Conservation (phyloP, 768 basidiomycete genomes). For the Suillus alpinus region DNA sequence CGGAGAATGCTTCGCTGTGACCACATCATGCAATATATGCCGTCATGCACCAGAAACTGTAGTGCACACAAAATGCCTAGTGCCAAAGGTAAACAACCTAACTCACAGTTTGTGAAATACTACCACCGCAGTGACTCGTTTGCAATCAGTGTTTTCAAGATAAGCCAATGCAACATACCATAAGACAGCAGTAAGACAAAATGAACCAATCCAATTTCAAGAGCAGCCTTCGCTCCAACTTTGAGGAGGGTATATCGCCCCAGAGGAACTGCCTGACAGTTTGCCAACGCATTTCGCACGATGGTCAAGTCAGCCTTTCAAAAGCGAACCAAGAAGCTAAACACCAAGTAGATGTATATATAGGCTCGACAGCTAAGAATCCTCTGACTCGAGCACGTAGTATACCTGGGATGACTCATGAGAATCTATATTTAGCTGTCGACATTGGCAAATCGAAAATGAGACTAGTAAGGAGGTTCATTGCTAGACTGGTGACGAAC, state of each 20-base stretch:
- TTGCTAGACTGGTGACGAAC: neutral
- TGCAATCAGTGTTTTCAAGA: constrained; percentile 5
- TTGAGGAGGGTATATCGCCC: constrained; percentile 37
- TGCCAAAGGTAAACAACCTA: neutral
- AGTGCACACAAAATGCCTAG: neutral
- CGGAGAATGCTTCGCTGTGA: neutral
- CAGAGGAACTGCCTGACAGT: constrained; percentile 28
- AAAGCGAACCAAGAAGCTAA: neutral
- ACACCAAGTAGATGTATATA: too few species aligned
- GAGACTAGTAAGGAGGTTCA: neutral
- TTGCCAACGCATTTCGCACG: constrained; percentile 1
- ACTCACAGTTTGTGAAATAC: constrained; percentile 68
- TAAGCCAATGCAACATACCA: constrained; percentile 38
- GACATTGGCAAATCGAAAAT: neutral
- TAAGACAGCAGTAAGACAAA: constrained; percentile 67
- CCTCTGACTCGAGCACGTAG: too few species aligned
- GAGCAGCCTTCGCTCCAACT: constrained; percentile 49
- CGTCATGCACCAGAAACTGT: neutral
- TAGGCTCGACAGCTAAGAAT: too few species aligned
- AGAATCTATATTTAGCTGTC: too few species aligned
- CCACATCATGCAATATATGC: too few species aligned
- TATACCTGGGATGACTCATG: too few species aligned
- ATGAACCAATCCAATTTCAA: constrained; percentile 68
- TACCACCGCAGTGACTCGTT: constrained; percentile 21
- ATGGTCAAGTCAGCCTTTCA: neutral